Conservation (phyloP, 345 rosid species). For the Citrus sp. region DNA sequence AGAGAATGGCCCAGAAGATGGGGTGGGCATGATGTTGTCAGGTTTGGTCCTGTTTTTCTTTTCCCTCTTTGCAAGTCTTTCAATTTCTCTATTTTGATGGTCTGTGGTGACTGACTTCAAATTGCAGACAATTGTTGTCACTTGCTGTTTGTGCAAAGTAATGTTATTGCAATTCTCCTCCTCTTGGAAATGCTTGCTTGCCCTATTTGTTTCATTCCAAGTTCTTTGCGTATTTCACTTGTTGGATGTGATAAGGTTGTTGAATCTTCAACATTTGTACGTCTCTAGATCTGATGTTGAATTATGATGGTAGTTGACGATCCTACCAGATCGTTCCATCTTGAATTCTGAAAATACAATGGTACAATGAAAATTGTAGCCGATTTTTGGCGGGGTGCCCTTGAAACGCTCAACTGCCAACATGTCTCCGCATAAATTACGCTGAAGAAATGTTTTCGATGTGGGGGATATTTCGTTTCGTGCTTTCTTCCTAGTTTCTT, state of each 20-base stretch:
- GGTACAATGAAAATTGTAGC: background rate
- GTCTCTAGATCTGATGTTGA: no score
- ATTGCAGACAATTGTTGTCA: slow-evolving; percentile 29
- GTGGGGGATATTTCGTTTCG: background rate
- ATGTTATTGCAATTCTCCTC: slow-evolving; percentile 24
- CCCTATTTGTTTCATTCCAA: background rate
- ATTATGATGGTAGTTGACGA: background rate
- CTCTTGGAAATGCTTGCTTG: background rate
- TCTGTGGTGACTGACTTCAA: slow-evolving; percentile 35
- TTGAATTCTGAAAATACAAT: background rate
- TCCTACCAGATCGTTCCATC: background rate
- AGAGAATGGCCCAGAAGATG: slow-evolving; percentile 20
- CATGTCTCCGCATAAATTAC: background rate
- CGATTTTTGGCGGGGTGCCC: no score
- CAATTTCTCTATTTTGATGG: slow-evolving; percentile 23
- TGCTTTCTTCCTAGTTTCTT: background rate
- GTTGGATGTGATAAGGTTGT: background rate
- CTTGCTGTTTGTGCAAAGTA: slow-evolving; percentile 33
- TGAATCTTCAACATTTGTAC: no score
- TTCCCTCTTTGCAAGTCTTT: slow-evolving; percentile 11
- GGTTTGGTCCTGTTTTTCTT: slow-evolving; percentile 4
- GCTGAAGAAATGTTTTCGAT: background rate
- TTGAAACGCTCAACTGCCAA: no score
- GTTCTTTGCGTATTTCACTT: background rate
- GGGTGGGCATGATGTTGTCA: slow-evolving; percentile 24